Conservation (phyloP, 2,329 filamentous ascomycete genomes). For the Alternaria alternata region DNA sequence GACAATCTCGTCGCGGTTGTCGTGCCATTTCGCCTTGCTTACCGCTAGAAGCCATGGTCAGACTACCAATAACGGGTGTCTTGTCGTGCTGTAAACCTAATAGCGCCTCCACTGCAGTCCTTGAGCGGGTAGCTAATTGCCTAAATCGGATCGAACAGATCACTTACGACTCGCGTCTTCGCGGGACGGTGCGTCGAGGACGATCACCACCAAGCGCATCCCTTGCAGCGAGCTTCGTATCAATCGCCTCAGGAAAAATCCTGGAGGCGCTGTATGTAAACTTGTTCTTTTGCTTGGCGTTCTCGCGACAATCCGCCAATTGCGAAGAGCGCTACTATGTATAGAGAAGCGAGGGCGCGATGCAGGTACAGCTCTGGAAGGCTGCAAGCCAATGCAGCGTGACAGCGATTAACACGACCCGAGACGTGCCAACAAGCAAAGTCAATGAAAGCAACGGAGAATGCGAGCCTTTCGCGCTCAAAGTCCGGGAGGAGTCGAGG, state of each 20-base stretch:
- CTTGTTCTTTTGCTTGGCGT: neutral
- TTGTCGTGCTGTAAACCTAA: constrained; percentile 13
- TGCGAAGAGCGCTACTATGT: constrained; percentile 1
- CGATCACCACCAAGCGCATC: constrained; percentile 6
- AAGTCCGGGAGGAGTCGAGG: neutral
- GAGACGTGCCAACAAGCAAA: neutral
- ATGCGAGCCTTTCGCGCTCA: neutral
- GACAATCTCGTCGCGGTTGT: constrained; percentile 10
- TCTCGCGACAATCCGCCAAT: neutral
- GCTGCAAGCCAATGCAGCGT: neutral
- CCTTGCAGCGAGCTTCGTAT: neutral
- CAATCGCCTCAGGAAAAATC: constrained; percentile 2
- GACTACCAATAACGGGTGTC: constrained; percentile 21
- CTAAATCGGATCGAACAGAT: neutral
- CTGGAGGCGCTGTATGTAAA: neutral
- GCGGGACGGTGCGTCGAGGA: constrained; percentile 6
- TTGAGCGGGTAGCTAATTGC: constrained; percentile 10
- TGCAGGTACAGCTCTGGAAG: neutral
- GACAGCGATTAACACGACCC: neutral
- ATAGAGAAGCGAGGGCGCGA: constrained; percentile 2
- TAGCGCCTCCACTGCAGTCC: constrained; percentile 15
- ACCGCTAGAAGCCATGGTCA: constrained; percentile 15
- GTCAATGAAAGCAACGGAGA: neutral
- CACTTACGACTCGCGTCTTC: constrained; percentile 11
- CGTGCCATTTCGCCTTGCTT: constrained; percentile 18